Evolutionary conservation across 2,329 filamentous ascomycete genomes (phyloP).

Genomic region (Diaporthe velutina): DNA sequence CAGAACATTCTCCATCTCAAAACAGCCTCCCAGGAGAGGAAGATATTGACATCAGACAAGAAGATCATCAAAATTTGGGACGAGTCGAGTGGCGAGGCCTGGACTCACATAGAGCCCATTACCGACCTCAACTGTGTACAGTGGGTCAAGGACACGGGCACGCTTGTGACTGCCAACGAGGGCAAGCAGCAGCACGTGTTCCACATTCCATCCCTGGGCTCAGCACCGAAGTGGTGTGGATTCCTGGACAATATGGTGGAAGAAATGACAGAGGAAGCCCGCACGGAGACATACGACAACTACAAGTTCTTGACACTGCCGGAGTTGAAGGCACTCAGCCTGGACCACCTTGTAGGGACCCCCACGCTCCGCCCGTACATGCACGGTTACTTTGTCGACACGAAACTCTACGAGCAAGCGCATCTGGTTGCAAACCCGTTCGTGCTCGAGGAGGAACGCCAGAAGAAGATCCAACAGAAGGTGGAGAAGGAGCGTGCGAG

Average conservation of each 20-base stretch:
- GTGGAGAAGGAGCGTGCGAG: slow-evolving; percentile 97
- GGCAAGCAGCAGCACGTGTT: slow-evolving; percentile 95
- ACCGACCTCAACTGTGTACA: slow-evolving; percentile 96
- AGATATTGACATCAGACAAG: slow-evolving; percentile 93
- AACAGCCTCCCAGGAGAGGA: slow-evolving; percentile 81
- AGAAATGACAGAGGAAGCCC: slow-evolving; percentile 91
- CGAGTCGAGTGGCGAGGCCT: slow-evolving; percentile 82
- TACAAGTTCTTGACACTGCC: slow-evolving; percentile 96
- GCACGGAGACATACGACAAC: slow-evolving; percentile 93
- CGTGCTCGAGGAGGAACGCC: slow-evolving; percentile 90
- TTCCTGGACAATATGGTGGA: slow-evolving; percentile 98
- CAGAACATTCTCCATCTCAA: slow-evolving; percentile 84
- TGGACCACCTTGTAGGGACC: slow-evolving; percentile 91
- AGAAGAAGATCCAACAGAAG: slow-evolving; percentile 92
- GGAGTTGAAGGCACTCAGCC: slow-evolving; percentile 86
- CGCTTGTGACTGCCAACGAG: slow-evolving; percentile 97
- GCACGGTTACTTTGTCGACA: slow-evolving; percentile 98
- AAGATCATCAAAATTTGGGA: slow-evolving; percentile 99
- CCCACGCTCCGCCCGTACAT: slow-evolving; percentile 94
- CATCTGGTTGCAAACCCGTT: slow-evolving; percentile 93
- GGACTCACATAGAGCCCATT: slow-evolving; percentile 95
- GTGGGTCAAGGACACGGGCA: slow-evolving; percentile 92
- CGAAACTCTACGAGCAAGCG: slow-evolving; percentile 95
- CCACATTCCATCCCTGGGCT: slow-evolving; percentile 93
- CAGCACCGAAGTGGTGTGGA: slow-evolving; percentile 93